These are phyloP conservation scores for Hypericum perforatum DNA, from an alignment of 345 rosid species.

Conservation along the genomic window DNA sequence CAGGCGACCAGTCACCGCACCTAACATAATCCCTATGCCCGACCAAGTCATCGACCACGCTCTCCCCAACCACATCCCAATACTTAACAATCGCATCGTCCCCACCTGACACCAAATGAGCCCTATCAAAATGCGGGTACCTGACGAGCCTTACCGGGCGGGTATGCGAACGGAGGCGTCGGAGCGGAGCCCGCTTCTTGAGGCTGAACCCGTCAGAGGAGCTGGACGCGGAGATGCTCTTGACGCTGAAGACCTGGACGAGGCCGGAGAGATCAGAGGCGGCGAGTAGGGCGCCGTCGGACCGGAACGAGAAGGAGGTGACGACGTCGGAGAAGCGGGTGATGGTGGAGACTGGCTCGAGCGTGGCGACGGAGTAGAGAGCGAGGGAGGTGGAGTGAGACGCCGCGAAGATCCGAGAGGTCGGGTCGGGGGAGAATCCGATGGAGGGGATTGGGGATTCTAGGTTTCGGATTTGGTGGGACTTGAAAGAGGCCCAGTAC, in stretches of 20 bases:
- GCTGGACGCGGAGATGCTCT: slow-evolving; percentile 36
- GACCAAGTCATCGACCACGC: slow-evolving; percentile 39
- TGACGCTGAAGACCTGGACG: slow-evolving; percentile 66
- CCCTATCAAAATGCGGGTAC: slow-evolving; percentile 71
- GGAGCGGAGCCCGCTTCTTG: slow-evolving; percentile 59
- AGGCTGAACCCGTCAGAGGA: slow-evolving; percentile 61
- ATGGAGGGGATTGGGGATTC: slow-evolving; percentile 51
- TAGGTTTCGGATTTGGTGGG: slow-evolving; percentile 38
- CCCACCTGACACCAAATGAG: slow-evolving; percentile 81
- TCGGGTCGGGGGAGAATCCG: slow-evolving; percentile 50
- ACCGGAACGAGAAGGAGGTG: slow-evolving; percentile 68
- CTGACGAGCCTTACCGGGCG: slow-evolving; percentile 72
- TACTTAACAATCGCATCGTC: slow-evolving; percentile 86
- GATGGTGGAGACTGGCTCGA: slow-evolving; percentile 36
- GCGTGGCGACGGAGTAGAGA: slow-evolving; percentile 42
- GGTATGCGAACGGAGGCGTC: slow-evolving; percentile 69
- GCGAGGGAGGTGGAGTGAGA: slow-evolving; percentile 63
- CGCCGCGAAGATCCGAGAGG: slow-evolving; percentile 50
- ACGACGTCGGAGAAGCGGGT: slow-evolving; percentile 71
- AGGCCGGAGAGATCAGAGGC: slow-evolving; percentile 78
- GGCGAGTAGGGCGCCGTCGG: slow-evolving; percentile 74
- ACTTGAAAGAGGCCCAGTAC: slow-evolving; percentile 86
- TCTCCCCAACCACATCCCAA: slow-evolving; percentile 82
- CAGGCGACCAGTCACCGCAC: slow-evolving; percentile 83
- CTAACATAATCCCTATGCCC: slow-evolving; percentile 93